Evolutionary conservation across 2,329 filamentous ascomycete species (phyloP).

Genomic region (Coniochaeta sp.): DNA sequence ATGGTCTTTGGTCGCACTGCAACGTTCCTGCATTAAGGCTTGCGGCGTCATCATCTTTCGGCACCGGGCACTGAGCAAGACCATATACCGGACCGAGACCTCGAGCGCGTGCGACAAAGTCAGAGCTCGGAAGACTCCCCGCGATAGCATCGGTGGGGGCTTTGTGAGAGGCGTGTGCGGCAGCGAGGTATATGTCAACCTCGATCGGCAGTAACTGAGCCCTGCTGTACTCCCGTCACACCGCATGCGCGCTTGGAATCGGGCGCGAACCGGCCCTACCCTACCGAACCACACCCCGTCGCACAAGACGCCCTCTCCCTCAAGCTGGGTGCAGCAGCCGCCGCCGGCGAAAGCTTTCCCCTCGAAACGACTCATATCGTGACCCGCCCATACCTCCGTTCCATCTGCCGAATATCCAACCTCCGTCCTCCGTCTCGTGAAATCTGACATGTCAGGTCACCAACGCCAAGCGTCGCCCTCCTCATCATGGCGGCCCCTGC

Average conservation of each 20-base stretch:
- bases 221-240: neutral
- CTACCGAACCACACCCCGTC: neutral
- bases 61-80: neutral
- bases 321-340: too few relatives aligned
- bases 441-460: conserved; percentile 1
- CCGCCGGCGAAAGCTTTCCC: too few relatives aligned
- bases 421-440: neutral
- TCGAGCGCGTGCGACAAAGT: neutral
- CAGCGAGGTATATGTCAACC: neutral
- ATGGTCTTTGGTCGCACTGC: neutral
- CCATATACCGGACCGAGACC: neutral
- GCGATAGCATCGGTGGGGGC: neutral
- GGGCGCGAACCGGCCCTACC: neutral
- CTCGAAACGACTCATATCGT: neutral
- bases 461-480: too few relatives aligned
- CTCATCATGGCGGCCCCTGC: conserved; percentile 39
- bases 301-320: neutral
- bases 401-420: too few relatives aligned
- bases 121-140: neutral
- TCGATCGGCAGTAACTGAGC: neutral
- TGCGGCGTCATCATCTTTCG: neutral
- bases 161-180: neutral
- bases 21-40: neutral
- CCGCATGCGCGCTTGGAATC: neutral
- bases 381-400: neutral